Evolutionary conservation across 345 rosid species (phyloP), one percentile per base, ranked within the genome.

Genomic region (Atalantia buxifolia): DNA sequence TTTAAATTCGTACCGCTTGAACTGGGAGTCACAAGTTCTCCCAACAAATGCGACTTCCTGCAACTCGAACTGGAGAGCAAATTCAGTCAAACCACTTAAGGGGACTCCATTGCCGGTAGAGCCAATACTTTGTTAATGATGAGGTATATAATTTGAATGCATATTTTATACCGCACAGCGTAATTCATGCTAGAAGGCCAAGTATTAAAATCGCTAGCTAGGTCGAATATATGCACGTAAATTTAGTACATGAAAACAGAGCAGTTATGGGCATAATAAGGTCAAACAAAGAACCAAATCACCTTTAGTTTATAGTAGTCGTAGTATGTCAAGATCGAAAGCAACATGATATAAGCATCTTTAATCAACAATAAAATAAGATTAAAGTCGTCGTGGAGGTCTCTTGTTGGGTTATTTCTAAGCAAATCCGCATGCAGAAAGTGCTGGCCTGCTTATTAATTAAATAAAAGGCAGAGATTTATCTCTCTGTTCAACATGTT

Each of bases 381-480:
- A 10, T 7, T 35, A 13, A 35, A 57, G 7, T 57, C 3, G n/a
- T 31, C 42, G 35, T 21, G 57, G 12, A 42, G 48, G 14, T 63
- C 57, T 24, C 35, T 53, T 71, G 53, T 40, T 38, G 71, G 53
- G 25, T n/a, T 38, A 71, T 55, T 33, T 6, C 45, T 72, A 33
- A 31, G 70, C 69, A 27, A 63, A 63, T 75, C 70, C 45, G 48
- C 64, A 45, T 62, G 77, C 77, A 63, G 60, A 75, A 74, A 63
- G 70, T 63, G 69, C 40, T 27, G 50, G 38, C 24, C 28, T 57
- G 27, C 40, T 24, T 35, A 45, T 53, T 45, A 45, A 13, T 13
- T 12, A 45, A 35, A 35, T 35, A 0, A 35, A 45, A 13, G 50
- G 1, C 1, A 3, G 33, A 3, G 33, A n/a, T 53, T 66, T 66